Evolutionary conservation across 495 filamentous ascomycete genomes (phyloP).

Genomic region (Thermothielavioides terrestris): DNA sequence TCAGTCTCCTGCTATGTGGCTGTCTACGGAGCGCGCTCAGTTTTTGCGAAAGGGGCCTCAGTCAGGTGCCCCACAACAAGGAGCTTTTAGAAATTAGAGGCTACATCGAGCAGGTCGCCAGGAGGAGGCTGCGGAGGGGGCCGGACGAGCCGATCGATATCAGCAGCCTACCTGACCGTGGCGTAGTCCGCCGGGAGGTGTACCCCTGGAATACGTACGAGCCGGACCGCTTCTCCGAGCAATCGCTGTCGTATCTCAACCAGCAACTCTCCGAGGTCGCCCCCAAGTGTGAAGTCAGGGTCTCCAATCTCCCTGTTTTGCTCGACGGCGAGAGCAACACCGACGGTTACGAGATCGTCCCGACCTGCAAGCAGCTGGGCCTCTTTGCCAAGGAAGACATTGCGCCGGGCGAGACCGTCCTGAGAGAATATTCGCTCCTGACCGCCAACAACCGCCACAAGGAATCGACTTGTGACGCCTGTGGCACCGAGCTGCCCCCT

Average conservation of each 20-base stretch:
- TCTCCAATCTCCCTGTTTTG: conserved; percentile 62
- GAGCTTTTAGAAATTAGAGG: conserved; percentile 39
- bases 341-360: conserved; percentile 37
- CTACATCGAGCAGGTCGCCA: conserved; percentile 41
- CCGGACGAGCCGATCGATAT: conserved; percentile 38
- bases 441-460: conserved; percentile 76
- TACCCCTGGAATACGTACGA: conserved; percentile 94
- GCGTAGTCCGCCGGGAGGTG: conserved; percentile 71
- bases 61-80: conserved; percentile 32
- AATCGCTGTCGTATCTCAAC: conserved; percentile 62
- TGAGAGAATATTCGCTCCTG: conserved; percentile 69
- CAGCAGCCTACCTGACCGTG: conserved; percentile 56
- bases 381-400: conserved; percentile 83
- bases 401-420: conserved; percentile 61
- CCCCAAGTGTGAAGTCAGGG: conserved; percentile 61
- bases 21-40: conserved; percentile 61
- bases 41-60: conserved; percentile 51
- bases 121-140: conserved; percentile 34
- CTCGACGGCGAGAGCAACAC: conserved; percentile 38
- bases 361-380: conserved; percentile 67
- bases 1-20: conserved; percentile 55
- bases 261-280: conserved; percentile 52
- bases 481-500: conserved; percentile 65
- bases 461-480: conserved; percentile 76
- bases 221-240: conserved; percentile 67